Evolutionary conservation across 441 rosid genomes (phyloP).

Genomic region (Populus hybrid): DNA sequence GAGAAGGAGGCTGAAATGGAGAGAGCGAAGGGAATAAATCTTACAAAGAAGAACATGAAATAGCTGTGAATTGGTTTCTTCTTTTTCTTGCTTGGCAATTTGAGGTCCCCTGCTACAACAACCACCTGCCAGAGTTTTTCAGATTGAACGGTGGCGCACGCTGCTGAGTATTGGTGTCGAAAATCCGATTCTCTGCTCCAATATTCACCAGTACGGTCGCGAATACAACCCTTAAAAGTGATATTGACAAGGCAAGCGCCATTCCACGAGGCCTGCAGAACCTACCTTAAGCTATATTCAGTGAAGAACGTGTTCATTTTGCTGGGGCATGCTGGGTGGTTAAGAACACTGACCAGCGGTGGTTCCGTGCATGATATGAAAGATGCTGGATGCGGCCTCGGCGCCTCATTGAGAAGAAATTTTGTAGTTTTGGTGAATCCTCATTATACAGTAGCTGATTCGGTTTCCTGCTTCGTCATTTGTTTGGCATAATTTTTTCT

Average conservation of each 20-base stretch:
- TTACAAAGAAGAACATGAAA: constrained; percentile 49
- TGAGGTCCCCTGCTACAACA: constrained; percentile 23
- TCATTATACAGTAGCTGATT: background rate
- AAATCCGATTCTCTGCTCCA: constrained; percentile 16
- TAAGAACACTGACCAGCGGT: background rate
- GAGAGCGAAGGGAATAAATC: constrained; percentile 69
- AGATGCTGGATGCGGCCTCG: constrained; percentile 21
- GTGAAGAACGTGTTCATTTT: background rate
- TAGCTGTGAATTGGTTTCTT: constrained; percentile 38
- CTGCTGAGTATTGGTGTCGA: constrained; percentile 25
- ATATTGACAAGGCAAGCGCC: constrained; percentile 13
- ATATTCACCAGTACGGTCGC: constrained; percentile 2
- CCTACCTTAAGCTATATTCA: constrained; percentile 17
- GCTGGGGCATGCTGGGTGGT: background rate
- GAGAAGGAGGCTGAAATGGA: constrained; percentile 93
- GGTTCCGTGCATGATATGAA: constrained; percentile 5
- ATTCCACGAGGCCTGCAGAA: constrained; percentile 23
- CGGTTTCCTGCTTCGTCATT: constrained; percentile 29
- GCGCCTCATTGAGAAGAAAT: constrained; percentile 13
- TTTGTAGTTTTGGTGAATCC: constrained; percentile 25
- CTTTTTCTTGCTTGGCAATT: constrained; percentile 2
- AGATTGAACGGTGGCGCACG: constrained; percentile 11
- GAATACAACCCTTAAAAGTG: constrained; percentile 19
- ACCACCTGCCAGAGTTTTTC: constrained; percentile 21
- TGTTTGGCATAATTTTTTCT: constrained; percentile 30